phyloP scores from a whole-genome alignment of 495 filamentous ascomycete species.

The Hyaloscypha finlandica region DNA sequence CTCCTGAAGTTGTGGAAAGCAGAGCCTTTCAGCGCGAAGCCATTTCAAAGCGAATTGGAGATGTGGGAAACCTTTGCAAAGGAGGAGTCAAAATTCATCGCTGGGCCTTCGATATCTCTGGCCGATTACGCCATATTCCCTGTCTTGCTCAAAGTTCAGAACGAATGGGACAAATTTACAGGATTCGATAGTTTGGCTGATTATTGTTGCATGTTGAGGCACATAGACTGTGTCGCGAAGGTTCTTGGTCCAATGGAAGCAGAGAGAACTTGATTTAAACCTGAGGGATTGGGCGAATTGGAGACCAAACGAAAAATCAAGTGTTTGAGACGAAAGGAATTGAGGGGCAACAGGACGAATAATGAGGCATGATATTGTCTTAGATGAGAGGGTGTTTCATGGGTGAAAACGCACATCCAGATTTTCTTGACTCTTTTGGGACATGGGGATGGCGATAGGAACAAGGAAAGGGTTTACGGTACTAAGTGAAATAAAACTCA shows the following conservation, averaged over 20 bases:
- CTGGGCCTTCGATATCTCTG: conserved; percentile 54
- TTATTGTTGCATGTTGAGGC: conserved; percentile 21
- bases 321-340: neutral
- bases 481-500: neutral
- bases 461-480: neutral
- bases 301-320: neutral
- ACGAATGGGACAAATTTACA: conserved; percentile 26
- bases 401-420: neutral
- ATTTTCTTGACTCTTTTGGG: neutral
- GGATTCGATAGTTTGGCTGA: conserved; percentile 10
- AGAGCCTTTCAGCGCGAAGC: conserved; percentile 26
- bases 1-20: conserved; percentile 41
- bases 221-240: conserved; percentile 13
- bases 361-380: neutral
- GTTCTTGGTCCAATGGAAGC: conserved; percentile 1
- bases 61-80: conserved; percentile 53
- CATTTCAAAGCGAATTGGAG: conserved; percentile 39
- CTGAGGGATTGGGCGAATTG: neutral
- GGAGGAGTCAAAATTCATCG: conserved; percentile 53
- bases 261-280: neutral
- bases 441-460: neutral
- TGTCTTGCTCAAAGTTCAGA: conserved; percentile 60
- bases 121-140: conserved; percentile 78
- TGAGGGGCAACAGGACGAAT: neutral
- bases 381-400: neutral